phyloP scores from a whole-genome alignment of 306 rosid species.

The Carpinus viminea region DNA sequence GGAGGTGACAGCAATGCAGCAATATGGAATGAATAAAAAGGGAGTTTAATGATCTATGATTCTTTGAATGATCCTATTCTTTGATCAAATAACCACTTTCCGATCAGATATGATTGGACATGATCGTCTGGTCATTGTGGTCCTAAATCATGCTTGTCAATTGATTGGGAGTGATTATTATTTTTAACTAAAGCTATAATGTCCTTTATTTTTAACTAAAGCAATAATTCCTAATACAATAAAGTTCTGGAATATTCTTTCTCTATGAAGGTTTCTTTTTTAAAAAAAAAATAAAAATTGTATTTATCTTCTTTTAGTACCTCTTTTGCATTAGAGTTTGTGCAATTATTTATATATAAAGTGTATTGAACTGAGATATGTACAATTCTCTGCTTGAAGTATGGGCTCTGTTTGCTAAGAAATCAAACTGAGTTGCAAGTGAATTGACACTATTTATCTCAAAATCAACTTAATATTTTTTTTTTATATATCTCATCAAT shows the following conservation, averaged over 20 bases:
- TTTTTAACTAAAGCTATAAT: not conserved
- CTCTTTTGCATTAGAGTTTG: no score
- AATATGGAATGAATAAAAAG: constrained; percentile 1
- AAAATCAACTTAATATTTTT: no score
- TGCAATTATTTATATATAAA: no score
- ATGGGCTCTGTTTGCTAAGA: no score
- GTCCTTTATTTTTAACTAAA: not conserved
- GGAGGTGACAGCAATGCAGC: not conserved
- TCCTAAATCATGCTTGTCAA: not conserved
- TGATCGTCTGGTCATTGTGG: not conserved
- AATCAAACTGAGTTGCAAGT: no score
- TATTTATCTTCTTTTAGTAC: no score
- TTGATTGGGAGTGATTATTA: not conserved
- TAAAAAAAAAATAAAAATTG: no score
- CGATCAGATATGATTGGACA: not conserved
- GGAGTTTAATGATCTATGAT: not conserved
- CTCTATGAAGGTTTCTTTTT: not conserved
- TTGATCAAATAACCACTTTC: not conserved
- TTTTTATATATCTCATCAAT: no score
- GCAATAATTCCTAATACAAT: not conserved
- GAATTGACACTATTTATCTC: no score
- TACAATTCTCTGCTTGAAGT: no score
- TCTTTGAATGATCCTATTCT: not conserved
- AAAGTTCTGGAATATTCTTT: not conserved
- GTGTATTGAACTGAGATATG: no score